Base-by-base conservation (phyloP, 441 rosid species). In the Pelargonium citronellum region DNA sequence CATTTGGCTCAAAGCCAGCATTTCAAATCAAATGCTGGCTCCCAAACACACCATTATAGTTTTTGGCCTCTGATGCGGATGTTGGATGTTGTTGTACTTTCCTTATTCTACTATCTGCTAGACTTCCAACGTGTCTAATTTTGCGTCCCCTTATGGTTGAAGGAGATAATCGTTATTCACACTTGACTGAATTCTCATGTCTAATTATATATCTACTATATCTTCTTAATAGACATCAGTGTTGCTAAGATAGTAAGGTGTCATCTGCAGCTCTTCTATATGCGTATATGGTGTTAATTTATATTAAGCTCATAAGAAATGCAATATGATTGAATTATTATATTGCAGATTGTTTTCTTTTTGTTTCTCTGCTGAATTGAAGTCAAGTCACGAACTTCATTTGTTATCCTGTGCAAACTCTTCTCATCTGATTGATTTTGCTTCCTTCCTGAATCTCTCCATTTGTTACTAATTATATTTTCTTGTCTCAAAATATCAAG, bases 381-480 rank as follows among this genome's bases (percentile, higher is more conserved):
- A 49, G 55, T 16, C 16, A 11, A 49, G 55, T 49, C 6, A 1
- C 0, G 55, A 49, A 49, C 15, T 11, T 5, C 16, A 3, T 13
- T 49, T 11, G 55, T 12, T 49, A n/a, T 49, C n/a, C n/a, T 49
- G 55, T 49, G 61, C 61, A 55, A 19, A 55, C 61, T 55, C 61
- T 39, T 39, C 61, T 55, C 61, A 3, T 17, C 61, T 17, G 61
- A 55, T 55, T 15, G 61, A 16, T 16, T 3, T 15, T 55, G 6
- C 61, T 13, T 13, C 61, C 61, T 55, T 55, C 22, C 8, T 16
- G n/a, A 39, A 15, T 19, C 22, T 55, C 61, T 55, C 61, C 61
- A 16, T 20, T 24, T 55, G 22, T 55, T 55, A 55, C 22, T 17
- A 55, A 55, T 55, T 55, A 17, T 17, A 55, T 39, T 39, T 39